phyloP scores from a whole-genome alignment of 495 filamentous ascomycete species.

The Jackrogersella multiformis region DNA sequence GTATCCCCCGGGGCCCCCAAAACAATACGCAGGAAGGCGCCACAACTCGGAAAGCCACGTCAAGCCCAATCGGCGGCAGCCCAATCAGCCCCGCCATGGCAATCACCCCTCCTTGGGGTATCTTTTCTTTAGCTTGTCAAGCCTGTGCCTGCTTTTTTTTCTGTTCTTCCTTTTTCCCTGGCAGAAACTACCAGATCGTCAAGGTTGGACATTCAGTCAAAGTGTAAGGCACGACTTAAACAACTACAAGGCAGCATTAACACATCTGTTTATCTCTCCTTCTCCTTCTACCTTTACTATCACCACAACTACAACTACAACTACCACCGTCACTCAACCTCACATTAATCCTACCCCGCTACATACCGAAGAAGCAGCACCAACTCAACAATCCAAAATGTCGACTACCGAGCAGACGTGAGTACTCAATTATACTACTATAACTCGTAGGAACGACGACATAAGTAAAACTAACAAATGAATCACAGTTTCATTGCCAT shows the following conservation, averaged over 20 bases:
- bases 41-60: constrained; percentile 25
- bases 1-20: constrained; percentile 6
- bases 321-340: constrained; percentile 48
- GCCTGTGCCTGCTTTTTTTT: constrained; percentile 43
- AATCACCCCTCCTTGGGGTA: constrained; percentile 43
- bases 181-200: constrained; percentile 37
- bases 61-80: constrained; percentile 32
- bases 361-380: constrained; percentile 28
- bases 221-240: constrained; percentile 43
- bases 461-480: constrained; percentile 54
- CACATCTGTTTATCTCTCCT: constrained; percentile 37
- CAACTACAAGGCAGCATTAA: constrained; percentile 42
- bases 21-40: constrained; percentile 16
- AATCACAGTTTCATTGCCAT: constrained; percentile 93
- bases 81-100: constrained; percentile 40
- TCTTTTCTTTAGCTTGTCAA: constrained; percentile 45
- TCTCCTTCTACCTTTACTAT: constrained; percentile 49
- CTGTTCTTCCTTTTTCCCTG: constrained; percentile 45
- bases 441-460: neutral
- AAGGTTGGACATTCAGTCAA: constrained; percentile 41
- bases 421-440: constrained; percentile 50
- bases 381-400: constrained; percentile 70
- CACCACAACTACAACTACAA: constrained; percentile 55
- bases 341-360: constrained; percentile 55
- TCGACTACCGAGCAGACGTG: constrained; percentile 90